Evolutionary conservation across 2,329 filamentous ascomycete genomes (phyloP).

Genomic region (Aspergillus tanneri): DNA sequence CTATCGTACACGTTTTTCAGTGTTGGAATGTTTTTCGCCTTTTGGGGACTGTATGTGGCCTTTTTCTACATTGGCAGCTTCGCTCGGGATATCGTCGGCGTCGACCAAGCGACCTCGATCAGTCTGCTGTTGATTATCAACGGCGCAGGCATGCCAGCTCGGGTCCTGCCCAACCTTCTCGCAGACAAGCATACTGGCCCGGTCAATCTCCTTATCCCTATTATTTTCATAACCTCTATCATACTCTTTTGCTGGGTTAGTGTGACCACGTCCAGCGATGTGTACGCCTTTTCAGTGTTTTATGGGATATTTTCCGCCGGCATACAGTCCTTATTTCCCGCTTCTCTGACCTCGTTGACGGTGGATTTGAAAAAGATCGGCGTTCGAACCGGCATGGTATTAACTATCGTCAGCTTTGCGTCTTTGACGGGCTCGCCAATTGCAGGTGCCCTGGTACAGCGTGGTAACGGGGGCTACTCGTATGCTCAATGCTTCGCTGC

Average conservation of each 20-base stretch:
- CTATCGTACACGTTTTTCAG: slow-evolving; percentile 45
- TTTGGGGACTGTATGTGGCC: slow-evolving; percentile 53
- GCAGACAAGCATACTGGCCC: slow-evolving; percentile 59
- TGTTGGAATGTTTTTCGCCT: slow-evolving; percentile 44
- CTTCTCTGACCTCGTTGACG: slow-evolving; percentile 55
- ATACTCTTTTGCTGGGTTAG: slow-evolving; percentile 57
- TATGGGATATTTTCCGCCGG: slow-evolving; percentile 64
- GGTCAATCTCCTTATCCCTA: slow-evolving; percentile 42
- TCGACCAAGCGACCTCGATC: slow-evolving; percentile 48
- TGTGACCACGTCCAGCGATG: slow-evolving; percentile 48
- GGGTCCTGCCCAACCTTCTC: slow-evolving; percentile 57
- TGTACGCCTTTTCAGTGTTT: slow-evolving; percentile 62
- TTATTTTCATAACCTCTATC: slow-evolving; percentile 32
- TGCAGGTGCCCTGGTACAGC: slow-evolving; percentile 36
- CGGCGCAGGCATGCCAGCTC: slow-evolving; percentile 57
- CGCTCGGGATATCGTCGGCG: slow-evolving; percentile 35
- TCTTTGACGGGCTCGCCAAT: slow-evolving; percentile 55
- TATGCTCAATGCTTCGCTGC: not conserved
- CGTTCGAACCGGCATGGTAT: slow-evolving; percentile 54
- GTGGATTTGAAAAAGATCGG: slow-evolving; percentile 53
- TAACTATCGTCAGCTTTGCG: slow-evolving; percentile 53
- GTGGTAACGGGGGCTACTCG: not conserved
- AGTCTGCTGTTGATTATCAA: slow-evolving; percentile 65
- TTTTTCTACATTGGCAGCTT: slow-evolving; percentile 47
- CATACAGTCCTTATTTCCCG: slow-evolving; percentile 65